A percentile compares a stretch with the other conserved stretches of the same genome.
phyloP scores from a whole-genome alignment of 1,284 basidiomycete species.

The Thelephora terrestris region DNA sequence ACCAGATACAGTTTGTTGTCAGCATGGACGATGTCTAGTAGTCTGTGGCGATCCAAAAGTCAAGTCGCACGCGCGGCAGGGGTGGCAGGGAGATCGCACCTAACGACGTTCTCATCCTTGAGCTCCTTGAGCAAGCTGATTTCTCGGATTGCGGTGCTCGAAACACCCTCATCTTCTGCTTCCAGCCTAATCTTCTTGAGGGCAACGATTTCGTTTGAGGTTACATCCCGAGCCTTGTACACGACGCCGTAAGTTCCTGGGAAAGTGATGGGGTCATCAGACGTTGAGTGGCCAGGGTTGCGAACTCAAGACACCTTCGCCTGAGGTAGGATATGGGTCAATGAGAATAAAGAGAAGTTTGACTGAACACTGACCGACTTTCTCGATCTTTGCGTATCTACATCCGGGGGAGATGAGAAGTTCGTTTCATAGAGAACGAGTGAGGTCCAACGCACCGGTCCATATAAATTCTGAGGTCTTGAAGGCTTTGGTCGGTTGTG shows the following conservation, averaged over 20 bases:
- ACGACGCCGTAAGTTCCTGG: conserved; percentile 98
- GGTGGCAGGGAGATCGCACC: conserved; percentile 33
- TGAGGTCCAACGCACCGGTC: too few relatives aligned
- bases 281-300: conserved; percentile 1
- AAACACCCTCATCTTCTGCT: conserved; percentile 96
- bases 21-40: conserved; percentile 94
- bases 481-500: too few relatives aligned
- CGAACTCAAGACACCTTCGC: conserved; percentile 20
- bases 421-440: too few relatives aligned
- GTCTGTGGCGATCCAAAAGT: conserved; percentile 34
- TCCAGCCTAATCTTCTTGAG: conserved; percentile 98
- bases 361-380: conserved; percentile 22
- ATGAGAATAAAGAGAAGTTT: background rate
- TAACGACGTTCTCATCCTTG: conserved; percentile 91
- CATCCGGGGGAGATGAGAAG: too few relatives aligned
- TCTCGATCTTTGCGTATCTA: conserved; percentile 32
- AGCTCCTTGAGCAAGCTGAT: conserved; percentile 96
- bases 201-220: conserved; percentile 74
- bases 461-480: too few relatives aligned
- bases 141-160: conserved; percentile 95
- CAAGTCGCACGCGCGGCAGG: conserved; percentile 5
- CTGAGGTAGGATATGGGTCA: conserved; percentile 8
- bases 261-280: too few relatives aligned
- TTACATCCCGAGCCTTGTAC: conserved; percentile 81
- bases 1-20: conserved; percentile 97